phyloP scores from a whole-genome alignment of 768 basidiomycete species.

The Boletellus ananas region DNA sequence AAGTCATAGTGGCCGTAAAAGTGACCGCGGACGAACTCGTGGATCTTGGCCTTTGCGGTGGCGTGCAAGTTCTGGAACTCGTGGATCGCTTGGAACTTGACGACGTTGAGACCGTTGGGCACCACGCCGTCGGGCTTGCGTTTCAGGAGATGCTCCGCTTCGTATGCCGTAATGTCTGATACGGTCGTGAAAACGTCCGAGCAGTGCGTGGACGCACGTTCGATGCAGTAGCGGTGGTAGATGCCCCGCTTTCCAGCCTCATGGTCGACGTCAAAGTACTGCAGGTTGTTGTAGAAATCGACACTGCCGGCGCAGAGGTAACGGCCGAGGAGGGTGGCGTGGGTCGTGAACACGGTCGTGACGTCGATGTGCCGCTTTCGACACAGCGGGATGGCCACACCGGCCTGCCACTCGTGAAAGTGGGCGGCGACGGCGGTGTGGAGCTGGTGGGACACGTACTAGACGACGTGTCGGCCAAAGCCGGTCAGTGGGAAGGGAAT shows the following conservation, averaged over 20 bases:
- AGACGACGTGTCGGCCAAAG: slow-evolving; percentile 4
- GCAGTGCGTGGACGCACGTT: slow-evolving; percentile 90
- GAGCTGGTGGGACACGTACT: slow-evolving; percentile 82
- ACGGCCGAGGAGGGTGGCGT: slow-evolving; percentile 95
- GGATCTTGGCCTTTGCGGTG: slow-evolving; percentile 92
- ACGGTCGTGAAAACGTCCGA: slow-evolving; percentile 99
- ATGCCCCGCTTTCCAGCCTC: slow-evolving; percentile 99
- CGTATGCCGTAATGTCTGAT: slow-evolving; percentile 97
- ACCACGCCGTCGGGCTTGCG: slow-evolving; percentile 96
- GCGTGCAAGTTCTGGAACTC: slow-evolving; percentile 97
- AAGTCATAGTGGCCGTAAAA: slow-evolving; percentile 99
- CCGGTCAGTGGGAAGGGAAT: slow-evolving; percentile 4
- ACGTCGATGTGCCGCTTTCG: slow-evolving; percentile 97
- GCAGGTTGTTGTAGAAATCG: slow-evolving; percentile 99
- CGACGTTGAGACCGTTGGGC: slow-evolving; percentile 96
- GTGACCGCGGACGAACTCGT: slow-evolving; percentile 96
- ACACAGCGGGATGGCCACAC: slow-evolving; percentile 90
- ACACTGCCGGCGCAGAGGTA: slow-evolving; percentile 98
- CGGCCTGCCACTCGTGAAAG: slow-evolving; percentile 99
- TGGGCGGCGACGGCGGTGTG: slow-evolving; percentile 90
- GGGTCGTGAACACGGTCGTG: slow-evolving; percentile 98
- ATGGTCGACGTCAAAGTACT: slow-evolving; percentile 99
- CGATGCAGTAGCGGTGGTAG: slow-evolving; percentile 97
- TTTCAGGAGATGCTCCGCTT: slow-evolving; percentile 93
- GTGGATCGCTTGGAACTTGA: slow-evolving; percentile 99